A percentile compares a stretch with the other conserved stretches of the same genome.
Evolutionary conservation across 2,329 filamentous ascomycete species (phyloP).

Genomic region (Thielaviopsis punctulata): DNA sequence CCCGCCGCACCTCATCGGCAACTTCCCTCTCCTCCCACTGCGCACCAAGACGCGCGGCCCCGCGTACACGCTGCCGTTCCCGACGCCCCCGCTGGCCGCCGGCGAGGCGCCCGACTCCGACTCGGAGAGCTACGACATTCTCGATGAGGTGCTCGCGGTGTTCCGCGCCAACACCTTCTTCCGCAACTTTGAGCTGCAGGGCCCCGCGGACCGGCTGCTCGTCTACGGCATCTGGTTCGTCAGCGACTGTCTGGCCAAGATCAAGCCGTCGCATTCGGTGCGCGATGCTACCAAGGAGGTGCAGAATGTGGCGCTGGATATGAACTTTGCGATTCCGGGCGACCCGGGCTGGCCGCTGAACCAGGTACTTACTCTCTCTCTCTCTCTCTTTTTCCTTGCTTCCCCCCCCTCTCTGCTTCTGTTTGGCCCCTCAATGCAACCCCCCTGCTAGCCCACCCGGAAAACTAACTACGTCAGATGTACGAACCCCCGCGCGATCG

Average conservation of each 20-base stretch:
- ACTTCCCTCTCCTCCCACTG: conserved; percentile 86
- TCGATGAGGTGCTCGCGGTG: conserved; percentile 81
- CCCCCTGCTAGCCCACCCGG: too few relatives aligned
- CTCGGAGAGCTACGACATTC: conserved; percentile 83
- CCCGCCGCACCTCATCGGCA: conserved; percentile 48
- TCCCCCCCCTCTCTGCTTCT: neutral
- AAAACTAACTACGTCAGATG: conserved; percentile 34
- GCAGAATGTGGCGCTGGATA: conserved; percentile 78
- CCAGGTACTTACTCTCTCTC: conserved; percentile 51
- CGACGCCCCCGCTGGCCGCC: conserved; percentile 37
- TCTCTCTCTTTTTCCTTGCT: neutral
- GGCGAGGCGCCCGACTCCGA: conserved; percentile 59
- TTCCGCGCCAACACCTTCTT: conserved; percentile 99
- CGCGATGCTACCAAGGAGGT: conserved; percentile 54
- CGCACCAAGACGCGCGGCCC: conserved; percentile 93
- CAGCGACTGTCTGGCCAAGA: conserved; percentile 76
- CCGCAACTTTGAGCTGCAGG: conserved; percentile 98
- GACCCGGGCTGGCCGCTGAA: conserved; percentile 88
- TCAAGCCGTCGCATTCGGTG: conserved; percentile 53
- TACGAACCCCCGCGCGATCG: conserved; percentile 79
- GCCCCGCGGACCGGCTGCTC: conserved; percentile 79
- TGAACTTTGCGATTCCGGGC: conserved; percentile 83
- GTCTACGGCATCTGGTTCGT: conserved; percentile 96
- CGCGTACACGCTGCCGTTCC: conserved; percentile 62
- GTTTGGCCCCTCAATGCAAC: too few relatives aligned